A percentile compares a stretch with the other conserved stretches of the same genome.
phyloP scores from a whole-genome alignment of 345 rosid species.

The Salix suchowensis region DNA sequence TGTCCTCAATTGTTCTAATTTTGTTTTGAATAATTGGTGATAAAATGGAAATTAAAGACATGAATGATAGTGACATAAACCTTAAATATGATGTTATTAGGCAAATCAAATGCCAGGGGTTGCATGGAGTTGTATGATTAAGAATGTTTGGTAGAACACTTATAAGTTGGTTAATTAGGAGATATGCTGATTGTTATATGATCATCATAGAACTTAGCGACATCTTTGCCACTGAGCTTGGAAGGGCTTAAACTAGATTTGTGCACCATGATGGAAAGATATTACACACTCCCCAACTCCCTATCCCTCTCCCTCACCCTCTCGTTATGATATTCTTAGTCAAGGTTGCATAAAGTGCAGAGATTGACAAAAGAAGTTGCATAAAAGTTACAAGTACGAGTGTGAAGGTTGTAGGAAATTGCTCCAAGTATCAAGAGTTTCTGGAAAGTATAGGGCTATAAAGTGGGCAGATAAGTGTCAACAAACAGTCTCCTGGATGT shows the following conservation, averaged over 20 bases:
- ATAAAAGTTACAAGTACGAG: not conserved
- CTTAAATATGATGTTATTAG: not conserved
- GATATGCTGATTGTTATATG: not conserved
- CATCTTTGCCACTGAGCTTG: not conserved
- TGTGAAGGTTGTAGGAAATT: not conserved
- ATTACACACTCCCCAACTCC: too few species aligned
- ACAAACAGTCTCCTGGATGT: not conserved
- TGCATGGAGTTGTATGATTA: not conserved
- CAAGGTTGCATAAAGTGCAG: not conserved
- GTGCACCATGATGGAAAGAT: not conserved
- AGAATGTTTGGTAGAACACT: not conserved
- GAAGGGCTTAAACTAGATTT: not conserved
- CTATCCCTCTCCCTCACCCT: not conserved
- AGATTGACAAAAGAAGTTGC: not conserved
- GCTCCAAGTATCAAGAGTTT: not conserved
- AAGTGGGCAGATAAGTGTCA: not conserved
- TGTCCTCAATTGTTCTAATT: not conserved
- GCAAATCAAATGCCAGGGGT: not conserved
- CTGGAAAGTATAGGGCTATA: not conserved
- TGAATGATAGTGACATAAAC: not conserved
- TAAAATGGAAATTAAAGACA: not conserved
- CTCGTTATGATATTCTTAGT: not conserved
- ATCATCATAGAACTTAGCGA: not conserved
- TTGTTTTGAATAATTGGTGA: not conserved
- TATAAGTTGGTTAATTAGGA: not conserved